Conservation (phyloP, 2,329 filamentous ascomycete genomes). For the Penicillium griseofulvum region DNA sequence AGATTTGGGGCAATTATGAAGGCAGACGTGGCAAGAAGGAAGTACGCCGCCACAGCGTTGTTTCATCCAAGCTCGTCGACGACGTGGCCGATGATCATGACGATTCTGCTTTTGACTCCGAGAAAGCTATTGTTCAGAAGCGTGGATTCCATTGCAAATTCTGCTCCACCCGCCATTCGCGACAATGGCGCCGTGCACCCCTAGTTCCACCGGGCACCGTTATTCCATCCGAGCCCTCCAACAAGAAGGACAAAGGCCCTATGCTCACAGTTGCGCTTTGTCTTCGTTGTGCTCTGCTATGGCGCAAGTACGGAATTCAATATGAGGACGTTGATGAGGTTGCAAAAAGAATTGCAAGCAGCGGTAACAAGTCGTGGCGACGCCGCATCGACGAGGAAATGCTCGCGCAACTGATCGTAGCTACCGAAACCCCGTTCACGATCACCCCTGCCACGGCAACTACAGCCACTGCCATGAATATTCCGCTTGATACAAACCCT, state of each 20-base stretch:
- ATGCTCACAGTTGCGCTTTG: conserved; percentile 81
- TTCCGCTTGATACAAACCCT: conserved; percentile 38
- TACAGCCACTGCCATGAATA: conserved; percentile 44
- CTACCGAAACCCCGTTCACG: conserved; percentile 46
- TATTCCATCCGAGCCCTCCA: conserved; percentile 61
- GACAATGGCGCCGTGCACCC: conserved; percentile 90
- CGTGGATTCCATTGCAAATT: conserved; percentile 92
- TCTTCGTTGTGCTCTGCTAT: conserved; percentile 83
- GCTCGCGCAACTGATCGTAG: conserved; percentile 45
- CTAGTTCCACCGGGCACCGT: conserved; percentile 69
- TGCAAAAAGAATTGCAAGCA: conserved; percentile 77
- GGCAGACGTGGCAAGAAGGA: conserved; percentile 90
- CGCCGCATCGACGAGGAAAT: conserved; percentile 89
- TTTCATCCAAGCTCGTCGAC: conserved; percentile 72
- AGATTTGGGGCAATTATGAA: conserved; percentile 86
- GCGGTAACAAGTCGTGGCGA: conserved; percentile 80
- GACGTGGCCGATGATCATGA: conserved; percentile 90
- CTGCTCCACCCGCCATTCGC: conserved; percentile 73
- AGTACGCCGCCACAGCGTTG: conserved; percentile 61
- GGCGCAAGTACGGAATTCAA: conserved; percentile 92
- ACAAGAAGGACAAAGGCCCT: conserved; percentile 70
- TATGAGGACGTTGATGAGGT: conserved; percentile 94
- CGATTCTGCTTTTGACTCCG: conserved; percentile 91
- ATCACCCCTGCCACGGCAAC: conserved; percentile 45
- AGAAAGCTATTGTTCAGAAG: conserved; percentile 77